Base-by-base conservation (phyloP, 495 filamentous ascomycete genomes). In the Tuber umbilicatum region DNA sequence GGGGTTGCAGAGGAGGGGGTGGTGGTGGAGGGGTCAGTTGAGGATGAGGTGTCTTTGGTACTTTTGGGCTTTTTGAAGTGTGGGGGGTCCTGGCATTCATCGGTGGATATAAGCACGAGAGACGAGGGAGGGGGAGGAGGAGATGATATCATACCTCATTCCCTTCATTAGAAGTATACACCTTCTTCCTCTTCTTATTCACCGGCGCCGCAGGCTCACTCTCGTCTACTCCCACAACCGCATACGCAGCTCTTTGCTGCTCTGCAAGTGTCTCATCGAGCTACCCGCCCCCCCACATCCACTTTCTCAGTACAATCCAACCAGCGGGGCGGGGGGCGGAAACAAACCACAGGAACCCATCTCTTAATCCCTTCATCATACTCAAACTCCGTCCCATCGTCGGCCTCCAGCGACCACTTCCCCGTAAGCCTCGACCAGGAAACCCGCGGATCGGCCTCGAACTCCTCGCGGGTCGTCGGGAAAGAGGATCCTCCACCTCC, bases 321-420 rank as follows among this genome's bases (percentile, higher is more conserved):
- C 21, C 7, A 38, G 68, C 27, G 68, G 16, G 68, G 27, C 27
- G 27, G 27, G 27, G 27, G 31, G 37, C 19, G 68, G 42, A 73
- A 74, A 80, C 87, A 81, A 87, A 93, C 87, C 79, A 89, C 87
- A 71, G 89, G 89, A 69, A 94, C 87, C 94, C 94, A 98, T 84
- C 92, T 88, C 85, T 89, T 90, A 73, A 91, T 81, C 19, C 83
- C 87, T 17, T 86, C 85, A 83, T 95, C 89, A 84, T 88, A 97
- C 79, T 93, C 91, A 84, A 90, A 97, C 81, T 97, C 94, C 70
- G 89, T 86, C 35, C 93, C 94, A 83, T 94, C 89, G 23, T 94
- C 93, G 39, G 92, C 89, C 73, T 97, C 94, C 0, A 96, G 88
- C 37, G 94, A 88, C 84, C 90, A 94, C 80, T 92, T 94, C 75